Conservation (phyloP, 2,329 filamentous ascomycete species). For the Talaromyces albobiverticillius region DNA sequence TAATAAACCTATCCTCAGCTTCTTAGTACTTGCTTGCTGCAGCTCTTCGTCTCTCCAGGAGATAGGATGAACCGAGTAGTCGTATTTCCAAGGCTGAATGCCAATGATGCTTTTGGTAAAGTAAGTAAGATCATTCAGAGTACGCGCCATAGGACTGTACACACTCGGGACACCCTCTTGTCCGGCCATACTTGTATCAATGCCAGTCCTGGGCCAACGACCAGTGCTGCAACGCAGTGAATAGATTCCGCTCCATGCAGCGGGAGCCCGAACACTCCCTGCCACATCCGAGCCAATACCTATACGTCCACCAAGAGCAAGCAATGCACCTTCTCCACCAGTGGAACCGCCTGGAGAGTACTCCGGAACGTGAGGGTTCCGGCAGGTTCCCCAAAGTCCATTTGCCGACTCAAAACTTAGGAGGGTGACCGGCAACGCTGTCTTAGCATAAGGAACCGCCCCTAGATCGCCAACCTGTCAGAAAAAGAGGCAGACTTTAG, state of each 20-base stretch:
- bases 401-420: conserved; percentile 81
- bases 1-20: conserved; percentile 72
- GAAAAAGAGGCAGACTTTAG: neutral
- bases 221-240: conserved; percentile 83
- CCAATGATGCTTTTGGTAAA: conserved; percentile 75
- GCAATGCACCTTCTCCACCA: conserved; percentile 75
- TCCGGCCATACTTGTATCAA: conserved; percentile 84
- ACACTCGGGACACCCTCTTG: conserved; percentile 88
- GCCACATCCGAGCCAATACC: conserved; percentile 90
- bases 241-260: conserved; percentile 88
- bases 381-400: conserved; percentile 76
- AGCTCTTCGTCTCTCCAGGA: conserved; percentile 67
- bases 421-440: conserved; percentile 81
- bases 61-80: conserved; percentile 81
- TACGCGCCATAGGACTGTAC: conserved; percentile 89
- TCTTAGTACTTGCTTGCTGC: conserved; percentile 58
- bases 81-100: conserved; percentile 87
- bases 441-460: conserved; percentile 90
- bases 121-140: conserved; percentile 76
- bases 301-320: conserved; percentile 79
- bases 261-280: conserved; percentile 80
- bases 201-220: conserved; percentile 81
- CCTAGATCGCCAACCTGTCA: conserved; percentile 39
- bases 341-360: conserved; percentile 90
- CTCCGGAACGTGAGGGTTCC: conserved; percentile 77